phyloP scores from a whole-genome alignment of 2,329 filamentous ascomycete species.

The Curvularia verruculosa region DNA sequence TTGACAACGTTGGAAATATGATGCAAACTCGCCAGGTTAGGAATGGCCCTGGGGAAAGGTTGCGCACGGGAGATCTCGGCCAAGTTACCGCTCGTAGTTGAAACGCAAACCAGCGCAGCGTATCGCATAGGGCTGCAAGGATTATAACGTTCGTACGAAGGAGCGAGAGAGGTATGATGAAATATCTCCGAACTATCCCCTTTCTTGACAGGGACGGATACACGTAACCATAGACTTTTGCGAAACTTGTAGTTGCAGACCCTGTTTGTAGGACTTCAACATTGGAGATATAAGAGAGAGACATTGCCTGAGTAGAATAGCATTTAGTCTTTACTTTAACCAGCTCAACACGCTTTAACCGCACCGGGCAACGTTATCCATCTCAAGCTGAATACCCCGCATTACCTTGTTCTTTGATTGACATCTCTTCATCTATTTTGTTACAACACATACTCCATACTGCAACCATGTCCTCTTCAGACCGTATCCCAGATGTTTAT shows the following conservation, averaged over 20 bases:
- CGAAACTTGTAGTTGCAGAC: not conserved
- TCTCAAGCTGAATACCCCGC: no score
- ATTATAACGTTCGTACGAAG: not conserved
- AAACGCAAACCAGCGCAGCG: not conserved
- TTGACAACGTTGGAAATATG: not conserved
- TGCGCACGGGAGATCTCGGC: slow-evolving; percentile 1
- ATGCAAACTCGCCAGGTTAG: not conserved
- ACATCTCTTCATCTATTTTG: not conserved
- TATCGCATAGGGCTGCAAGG: not conserved
- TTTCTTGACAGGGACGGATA: not conserved
- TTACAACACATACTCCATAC: not conserved
- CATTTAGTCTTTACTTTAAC: not conserved
- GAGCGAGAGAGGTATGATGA: not conserved
- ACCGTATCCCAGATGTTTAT: slow-evolving; percentile 30
- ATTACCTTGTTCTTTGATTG: not conserved
- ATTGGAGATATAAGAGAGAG: not conserved
- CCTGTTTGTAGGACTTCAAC: not conserved
- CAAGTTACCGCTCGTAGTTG: not conserved
- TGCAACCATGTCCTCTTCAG: not conserved
- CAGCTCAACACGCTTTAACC: not conserved
- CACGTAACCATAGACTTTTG: not conserved
- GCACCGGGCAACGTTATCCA: not conserved
- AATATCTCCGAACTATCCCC: not conserved
- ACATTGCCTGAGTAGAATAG: not conserved
- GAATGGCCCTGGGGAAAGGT: not conserved